These are phyloP conservation scores for Curvularia hawaiiensis DNA, from an alignment of 2,329 filamentous ascomycete species.

Conservation along the genomic window DNA sequence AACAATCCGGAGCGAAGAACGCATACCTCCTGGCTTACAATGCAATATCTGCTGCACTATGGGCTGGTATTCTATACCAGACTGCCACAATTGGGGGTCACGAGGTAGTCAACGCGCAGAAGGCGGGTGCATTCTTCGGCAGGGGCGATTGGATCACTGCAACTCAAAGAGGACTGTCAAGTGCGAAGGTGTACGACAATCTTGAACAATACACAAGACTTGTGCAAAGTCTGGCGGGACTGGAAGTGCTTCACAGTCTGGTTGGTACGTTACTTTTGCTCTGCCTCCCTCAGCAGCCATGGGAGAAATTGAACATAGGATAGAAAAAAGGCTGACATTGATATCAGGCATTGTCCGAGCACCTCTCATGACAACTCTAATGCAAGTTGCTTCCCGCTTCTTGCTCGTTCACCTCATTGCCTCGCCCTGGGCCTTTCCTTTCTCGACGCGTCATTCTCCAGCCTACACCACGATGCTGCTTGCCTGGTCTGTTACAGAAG, in stretches of 20 bases:
- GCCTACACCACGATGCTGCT: conserved; percentile 79
- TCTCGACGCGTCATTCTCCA: conserved; percentile 60
- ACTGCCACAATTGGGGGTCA: conserved; percentile 60
- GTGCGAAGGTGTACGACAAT: conserved; percentile 62
- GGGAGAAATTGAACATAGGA: background rate
- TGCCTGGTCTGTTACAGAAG: conserved; percentile 90
- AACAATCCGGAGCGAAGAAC: conserved; percentile 26
- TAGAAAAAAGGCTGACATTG: background rate
- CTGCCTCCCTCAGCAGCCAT: background rate
- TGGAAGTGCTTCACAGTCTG: conserved; percentile 84
- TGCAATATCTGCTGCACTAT: conserved; percentile 74
- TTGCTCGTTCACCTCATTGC: conserved; percentile 89
- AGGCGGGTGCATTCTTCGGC: conserved; percentile 20
- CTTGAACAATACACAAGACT: conserved; percentile 72
- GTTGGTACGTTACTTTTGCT: conserved; percentile 62
- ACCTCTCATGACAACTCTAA: conserved; percentile 80
- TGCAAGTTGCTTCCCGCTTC: conserved; percentile 88
- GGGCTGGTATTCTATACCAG: conserved; percentile 76
- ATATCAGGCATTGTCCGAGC: conserved; percentile 80
- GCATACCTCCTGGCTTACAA: conserved; percentile 87
- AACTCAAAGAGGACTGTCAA: conserved; percentile 24
- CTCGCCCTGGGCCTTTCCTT: conserved; percentile 66
- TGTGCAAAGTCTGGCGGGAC: conserved; percentile 81
- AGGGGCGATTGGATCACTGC: conserved; percentile 13
- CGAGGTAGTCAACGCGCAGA: conserved; percentile 22